Base-by-base conservation (phyloP, 2,329 filamentous ascomycete genomes). In the Colletotrichum aenigma region DNA sequence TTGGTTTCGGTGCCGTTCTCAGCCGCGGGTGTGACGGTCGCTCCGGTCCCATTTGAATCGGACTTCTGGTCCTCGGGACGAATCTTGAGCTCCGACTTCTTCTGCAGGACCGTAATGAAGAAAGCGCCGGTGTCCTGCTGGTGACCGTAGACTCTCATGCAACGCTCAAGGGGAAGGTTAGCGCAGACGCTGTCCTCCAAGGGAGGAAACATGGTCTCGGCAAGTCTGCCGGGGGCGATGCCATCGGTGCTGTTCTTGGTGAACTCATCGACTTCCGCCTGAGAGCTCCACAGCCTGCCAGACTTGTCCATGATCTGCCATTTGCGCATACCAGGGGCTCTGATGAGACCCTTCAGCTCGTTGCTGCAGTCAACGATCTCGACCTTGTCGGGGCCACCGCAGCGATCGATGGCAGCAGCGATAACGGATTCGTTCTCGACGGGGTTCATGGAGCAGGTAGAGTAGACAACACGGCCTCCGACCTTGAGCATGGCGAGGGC, bases 401-500 rank as follows among this genome's bases (percentile, higher is more conserved):
- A 98, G 72, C 96, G 91, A 80, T 96, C 94, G 79, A 99, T 96
- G 13, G 97, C 97, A 30, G 94, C 93, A 1, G 95, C 93, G 76
- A 99, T 89, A 18, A 98, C 96, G 8, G 97, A 94, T 86, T 99
- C 97, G 81, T 99, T 98, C 88, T 99, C 97, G 32, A 98, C 92
- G 0, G 97, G 97, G 86, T 99, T 99, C 94, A 99, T 95, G 85
- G 96, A 98, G 89, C 97, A 99, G 24, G 97, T 99, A 4, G 96
- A 98, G 87, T 98, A 99, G 68, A 99, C 96, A 32, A 98, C 95
- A 77, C 96, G 92, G 67, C 97, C 97, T 55, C 97, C 96, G 71
- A 95, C 94, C 88, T 98, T 98, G 79, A 99, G 91, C 93, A 99
- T 95, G 86, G 98, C 96, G 67, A 99, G 89, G 36, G 97, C 95